Evolutionary conservation across 306 rosid species (phyloP).

Genomic region (Cyclanthera cordifolia): DNA sequence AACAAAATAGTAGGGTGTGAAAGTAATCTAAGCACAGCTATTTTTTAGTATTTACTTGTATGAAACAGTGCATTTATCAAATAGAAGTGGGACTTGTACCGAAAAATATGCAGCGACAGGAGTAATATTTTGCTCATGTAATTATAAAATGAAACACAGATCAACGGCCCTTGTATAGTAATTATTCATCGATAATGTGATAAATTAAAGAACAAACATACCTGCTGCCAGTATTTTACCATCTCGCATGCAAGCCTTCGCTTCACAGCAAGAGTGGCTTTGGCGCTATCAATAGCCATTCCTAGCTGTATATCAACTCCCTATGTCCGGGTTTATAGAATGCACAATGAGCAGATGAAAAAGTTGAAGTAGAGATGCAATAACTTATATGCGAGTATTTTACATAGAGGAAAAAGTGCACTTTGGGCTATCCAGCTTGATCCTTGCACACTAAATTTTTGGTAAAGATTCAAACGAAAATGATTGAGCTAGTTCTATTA

Average conservation of each 20-base stretch:
- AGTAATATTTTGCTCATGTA: background rate
- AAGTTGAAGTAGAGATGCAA: background rate
- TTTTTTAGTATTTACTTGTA: background rate
- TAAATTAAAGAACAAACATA: conserved; percentile 15
- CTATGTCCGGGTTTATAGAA: conserved; percentile 27
- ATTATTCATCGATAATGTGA: background rate
- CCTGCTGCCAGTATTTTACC: conserved; percentile 99
- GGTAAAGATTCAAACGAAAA: background rate
- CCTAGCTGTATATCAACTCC: conserved; percentile 97
- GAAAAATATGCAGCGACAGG: too few relatives aligned
- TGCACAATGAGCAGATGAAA: conserved; percentile 2
- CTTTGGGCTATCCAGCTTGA: background rate
- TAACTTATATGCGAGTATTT: background rate
- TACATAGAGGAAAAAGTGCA: background rate
- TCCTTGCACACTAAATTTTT: background rate
- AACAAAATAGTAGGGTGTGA: background rate
- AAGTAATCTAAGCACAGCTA: background rate
- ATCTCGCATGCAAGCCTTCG: conserved; percentile 98
- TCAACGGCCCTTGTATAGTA: background rate
- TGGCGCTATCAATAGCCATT: conserved; percentile 89
- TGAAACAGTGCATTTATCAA: background rate
- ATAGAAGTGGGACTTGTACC: background rate
- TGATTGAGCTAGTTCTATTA: background rate
- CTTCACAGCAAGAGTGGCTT: conserved; percentile 98
- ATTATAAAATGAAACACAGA: background rate